Evolutionary conservation across 2,329 filamentous ascomycete species (phyloP), one percentile per base, ranked within the genome.

Genomic region (Neophaeococcomyces aloes): DNA sequence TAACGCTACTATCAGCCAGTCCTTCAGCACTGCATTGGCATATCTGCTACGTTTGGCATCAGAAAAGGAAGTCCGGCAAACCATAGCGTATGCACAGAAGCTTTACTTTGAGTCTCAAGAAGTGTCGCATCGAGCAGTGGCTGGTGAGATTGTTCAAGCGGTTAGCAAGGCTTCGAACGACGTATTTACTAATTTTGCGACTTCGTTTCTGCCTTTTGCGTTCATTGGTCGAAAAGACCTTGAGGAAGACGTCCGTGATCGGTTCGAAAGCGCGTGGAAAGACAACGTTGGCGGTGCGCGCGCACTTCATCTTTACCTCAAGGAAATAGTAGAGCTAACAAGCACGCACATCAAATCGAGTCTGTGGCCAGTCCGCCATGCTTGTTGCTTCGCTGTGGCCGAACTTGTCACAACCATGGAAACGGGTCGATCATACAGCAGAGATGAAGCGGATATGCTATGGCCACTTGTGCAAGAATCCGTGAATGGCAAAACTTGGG

Each of bases 361-460:
- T 1, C 84, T 86, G 56, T 98, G 91, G 91, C 79, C 80, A 2
- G 75, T 96, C 45, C 91, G 93, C 61, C 89, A 96, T 56, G 85
- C 86, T 0, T 83, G 83, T 7, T 86, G 88, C 6, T 77, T 91
- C 46, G 78, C 87, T 0, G 75, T 89, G 7, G 86, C 86, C 1
- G 82, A 84, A 35, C 77, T 82, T 44, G 74, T 86, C 10, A 71
- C 71, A 15, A 78, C 82, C 1, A 74, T 88, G 37, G 52, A 52
- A n/a, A 37, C 45, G 8, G 69, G 70, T 4, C 53, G 61, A 10
- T 76, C 75, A 15, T 72, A 75, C 39, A 76, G 74, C 48, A 69
- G 73, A 14, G 57, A 69, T 2, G 77, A 79, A 31, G 69, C 84
- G 14, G 68, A 72, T 52, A 66, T 67, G 13, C 68, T 95, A 17